Percentiles rank a stretch among this genome's conserved stretches.
Conservation (phyloP, 306 rosid species). For the Adenanthera pavonina region DNA sequence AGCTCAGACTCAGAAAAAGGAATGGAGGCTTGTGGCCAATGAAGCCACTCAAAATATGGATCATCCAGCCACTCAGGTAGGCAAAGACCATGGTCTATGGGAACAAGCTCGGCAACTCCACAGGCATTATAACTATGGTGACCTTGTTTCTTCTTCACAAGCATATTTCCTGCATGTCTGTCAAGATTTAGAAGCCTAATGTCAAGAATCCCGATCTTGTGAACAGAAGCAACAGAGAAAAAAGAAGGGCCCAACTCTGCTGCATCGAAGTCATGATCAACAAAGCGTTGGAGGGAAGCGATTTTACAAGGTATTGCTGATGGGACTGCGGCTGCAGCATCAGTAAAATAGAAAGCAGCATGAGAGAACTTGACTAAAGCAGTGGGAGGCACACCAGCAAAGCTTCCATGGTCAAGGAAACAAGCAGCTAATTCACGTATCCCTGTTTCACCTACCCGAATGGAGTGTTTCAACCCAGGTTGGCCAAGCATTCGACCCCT, state of each 20-base stretch:
- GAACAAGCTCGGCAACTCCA: slow-evolving; percentile 72
- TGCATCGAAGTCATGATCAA: slow-evolving; percentile 83
- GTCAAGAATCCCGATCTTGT: slow-evolving; percentile 78
- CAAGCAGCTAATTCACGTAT: slow-evolving; percentile 86
- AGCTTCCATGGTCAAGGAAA: slow-evolving; percentile 86
- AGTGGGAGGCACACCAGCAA: slow-evolving; percentile 93
- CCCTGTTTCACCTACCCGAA: slow-evolving; percentile 85
- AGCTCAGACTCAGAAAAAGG: slow-evolving; percentile 77
- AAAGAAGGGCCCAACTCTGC: slow-evolving; percentile 86
- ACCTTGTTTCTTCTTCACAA: slow-evolving; percentile 66
- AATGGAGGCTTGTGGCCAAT: slow-evolving; percentile 90
- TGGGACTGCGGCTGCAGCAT: slow-evolving; percentile 35
- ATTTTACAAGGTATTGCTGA: slow-evolving; percentile 56
- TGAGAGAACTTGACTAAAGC: slow-evolving; percentile 81
- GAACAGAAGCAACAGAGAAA: slow-evolving; percentile 79
- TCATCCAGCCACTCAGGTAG: slow-evolving; percentile 96
- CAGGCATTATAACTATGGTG: slow-evolving; percentile 20
- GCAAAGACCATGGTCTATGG: slow-evolving; percentile 94
- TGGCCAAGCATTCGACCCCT: slow-evolving; percentile 71
- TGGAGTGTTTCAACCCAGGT: slow-evolving; percentile 75
- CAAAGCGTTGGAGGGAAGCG: slow-evolving; percentile 85
- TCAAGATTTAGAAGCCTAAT: slow-evolving; percentile 82
- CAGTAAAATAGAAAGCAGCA: slow-evolving; percentile 57
- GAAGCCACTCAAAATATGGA: slow-evolving; percentile 97
- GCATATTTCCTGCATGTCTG: slow-evolving; percentile 93